phyloP scores from a whole-genome alignment of 495 filamentous ascomycete species.

The Penicillium ucsense region DNA sequence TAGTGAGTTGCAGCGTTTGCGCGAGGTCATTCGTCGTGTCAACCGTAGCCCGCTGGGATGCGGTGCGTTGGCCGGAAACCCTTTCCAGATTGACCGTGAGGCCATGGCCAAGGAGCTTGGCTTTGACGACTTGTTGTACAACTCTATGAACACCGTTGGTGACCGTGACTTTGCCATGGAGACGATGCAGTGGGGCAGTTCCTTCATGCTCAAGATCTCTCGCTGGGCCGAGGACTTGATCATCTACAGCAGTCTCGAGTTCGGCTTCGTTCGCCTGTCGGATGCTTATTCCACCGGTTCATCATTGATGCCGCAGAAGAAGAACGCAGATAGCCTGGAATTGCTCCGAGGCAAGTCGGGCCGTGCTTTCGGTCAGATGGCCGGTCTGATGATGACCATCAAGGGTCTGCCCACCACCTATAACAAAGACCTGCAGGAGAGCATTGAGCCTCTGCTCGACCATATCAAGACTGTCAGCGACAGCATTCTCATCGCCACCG shows the following conservation, averaged over 20 bases:
- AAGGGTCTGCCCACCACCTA: conserved; percentile 88
- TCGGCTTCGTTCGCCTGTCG: conserved; percentile 71
- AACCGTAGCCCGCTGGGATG: conserved; percentile 74
- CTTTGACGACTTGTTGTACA: conserved; percentile 72
- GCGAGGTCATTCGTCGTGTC: conserved; percentile 63
- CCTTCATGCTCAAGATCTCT: conserved; percentile 78
- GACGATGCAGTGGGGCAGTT: conserved; percentile 79
- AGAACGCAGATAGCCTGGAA: conserved; percentile 68
- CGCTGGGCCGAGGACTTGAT: conserved; percentile 87
- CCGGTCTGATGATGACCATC: conserved; percentile 76
- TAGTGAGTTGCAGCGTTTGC: conserved; percentile 68
- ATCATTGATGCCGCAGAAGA: conserved; percentile 89
- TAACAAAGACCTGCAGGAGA: conserved; percentile 94
- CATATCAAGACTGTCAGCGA: conserved; percentile 78
- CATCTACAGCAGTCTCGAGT: conserved; percentile 75
- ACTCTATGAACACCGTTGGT: conserved; percentile 72
- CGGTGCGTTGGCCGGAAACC: conserved; percentile 86
- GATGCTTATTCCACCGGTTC: conserved; percentile 82
- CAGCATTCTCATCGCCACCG: conserved; percentile 79
- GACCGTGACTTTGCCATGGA: conserved; percentile 89
- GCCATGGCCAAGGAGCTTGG: conserved; percentile 82
- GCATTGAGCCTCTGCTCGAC: conserved; percentile 79
- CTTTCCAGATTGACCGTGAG: conserved; percentile 82
- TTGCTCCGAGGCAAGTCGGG: conserved; percentile 82
- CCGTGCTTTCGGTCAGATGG: conserved; percentile 78